These are phyloP conservation scores for Mycena vitilis DNA, from an alignment of 768 basidiomycete species.

Conservation along the genomic window DNA sequence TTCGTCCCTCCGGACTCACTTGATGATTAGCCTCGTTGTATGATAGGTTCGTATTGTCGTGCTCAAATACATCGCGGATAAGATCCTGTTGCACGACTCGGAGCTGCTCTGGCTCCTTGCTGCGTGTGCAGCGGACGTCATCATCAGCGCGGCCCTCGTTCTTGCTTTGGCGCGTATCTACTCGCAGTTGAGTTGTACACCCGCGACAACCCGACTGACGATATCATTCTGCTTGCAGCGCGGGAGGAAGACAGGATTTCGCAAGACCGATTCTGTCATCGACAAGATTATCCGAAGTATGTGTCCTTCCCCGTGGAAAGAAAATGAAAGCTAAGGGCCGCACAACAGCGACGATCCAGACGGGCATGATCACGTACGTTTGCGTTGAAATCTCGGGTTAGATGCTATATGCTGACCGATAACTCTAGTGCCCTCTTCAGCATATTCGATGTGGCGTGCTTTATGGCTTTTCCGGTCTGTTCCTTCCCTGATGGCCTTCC, in stretches of 20 bases:
- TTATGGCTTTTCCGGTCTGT: neutral
- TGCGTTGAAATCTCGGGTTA: no score
- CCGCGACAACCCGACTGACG: no score
- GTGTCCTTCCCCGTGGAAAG: neutral
- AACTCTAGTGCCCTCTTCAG: neutral
- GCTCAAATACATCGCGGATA: neutral
- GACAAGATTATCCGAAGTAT: slow-evolving; percentile 12
- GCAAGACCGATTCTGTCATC: slow-evolving; percentile 1
- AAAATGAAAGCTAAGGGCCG: neutral
- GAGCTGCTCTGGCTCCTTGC: slow-evolving; percentile 19
- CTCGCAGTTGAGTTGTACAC: no score
- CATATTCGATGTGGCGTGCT: neutral
- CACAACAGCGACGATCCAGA: neutral
- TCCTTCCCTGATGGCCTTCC: neutral
- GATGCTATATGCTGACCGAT: no score
- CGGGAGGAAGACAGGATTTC: slow-evolving; percentile 9
- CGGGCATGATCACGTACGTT: neutral
- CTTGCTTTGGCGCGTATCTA: neutral
- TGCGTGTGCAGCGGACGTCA: slow-evolving; percentile 14
- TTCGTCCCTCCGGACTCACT: no score
- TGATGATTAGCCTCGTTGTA: no score
- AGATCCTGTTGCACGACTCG: neutral
- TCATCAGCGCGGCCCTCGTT: slow-evolving; percentile 8
- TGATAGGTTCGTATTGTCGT: neutral
- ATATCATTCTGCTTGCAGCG: neutral